Evolutionary conservation across 352 stramenopile genomes (phyloP), one percentile per base, ranked within the genome.

Genomic region (Globisporangium ultimum): DNA sequence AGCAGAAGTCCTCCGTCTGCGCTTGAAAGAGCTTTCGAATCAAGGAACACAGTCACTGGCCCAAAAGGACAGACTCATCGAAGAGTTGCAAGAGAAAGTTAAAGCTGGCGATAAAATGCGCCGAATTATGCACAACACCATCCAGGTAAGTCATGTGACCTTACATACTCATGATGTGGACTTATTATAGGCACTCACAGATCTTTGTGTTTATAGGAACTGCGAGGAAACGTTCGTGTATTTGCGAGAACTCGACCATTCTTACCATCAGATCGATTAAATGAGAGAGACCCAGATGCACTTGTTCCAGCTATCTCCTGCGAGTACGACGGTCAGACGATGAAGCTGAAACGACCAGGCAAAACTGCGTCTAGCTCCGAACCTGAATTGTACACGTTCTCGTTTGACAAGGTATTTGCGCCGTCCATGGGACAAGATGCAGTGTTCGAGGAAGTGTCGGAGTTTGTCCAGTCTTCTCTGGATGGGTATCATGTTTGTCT

Each of bases 191-290:
- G 48, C 17, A 18, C 6, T 20, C 13, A 28, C 38, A 14, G 7
- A n/a, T 53, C n/a, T 43, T 21, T 14, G 21, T 41, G 14, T 7
- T 21, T 20, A 20, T 82, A 99, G 87, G 97, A 99, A 68, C 76
- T 99, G 21, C 88, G 97, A 50, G 98, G 97, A 55, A 99, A 99
- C 63, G 96, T 99, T 53, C 87, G 98, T 53, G 97, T 99, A 2
- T 99, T 98, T 74, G 95, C 91, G 1, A 81, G 96, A 58, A 96
- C 98, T 47, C 80, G 96, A 14, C 96, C 95, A 11, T 92, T 97
- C 63, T 63, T 97, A 11, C 78, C 86, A 15, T 89, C 81, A 1
- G 92, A 97, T 60, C 68, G 68, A 51, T 72, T 64, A 32, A 64
- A 97, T 50, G 51, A 57, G 2, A 58, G 69, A 8, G 50, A 53